A percentile compares a stretch with the other conserved stretches of the same genome.
Evolutionary conservation across 371 early-diverging fungal species (phyloP).

Genomic region (Mortierella sp.): DNA sequence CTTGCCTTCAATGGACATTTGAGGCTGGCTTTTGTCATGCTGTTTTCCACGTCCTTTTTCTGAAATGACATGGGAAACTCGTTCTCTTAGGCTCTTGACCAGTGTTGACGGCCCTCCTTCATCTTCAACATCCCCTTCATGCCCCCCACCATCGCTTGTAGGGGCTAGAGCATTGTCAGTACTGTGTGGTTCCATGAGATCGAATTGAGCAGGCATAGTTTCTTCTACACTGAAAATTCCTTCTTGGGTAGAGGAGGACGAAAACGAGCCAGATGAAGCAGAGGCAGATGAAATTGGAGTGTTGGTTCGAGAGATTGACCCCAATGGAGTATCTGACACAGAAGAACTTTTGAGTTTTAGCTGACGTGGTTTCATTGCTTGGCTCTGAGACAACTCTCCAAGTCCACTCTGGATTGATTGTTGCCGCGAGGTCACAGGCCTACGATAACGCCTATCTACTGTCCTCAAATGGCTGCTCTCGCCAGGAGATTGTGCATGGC

Average conservation of each 20-base stretch:
- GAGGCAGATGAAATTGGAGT: too few species aligned
- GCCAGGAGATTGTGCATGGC: not conserved
- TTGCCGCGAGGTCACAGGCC: not conserved
- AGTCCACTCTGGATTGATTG: slow-evolving; percentile 8
- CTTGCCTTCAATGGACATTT: not conserved
- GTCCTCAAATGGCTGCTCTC: slow-evolving; percentile 4
- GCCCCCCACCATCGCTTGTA: slow-evolving; percentile 34
- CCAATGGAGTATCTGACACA: too few species aligned
- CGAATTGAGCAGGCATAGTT: not conserved
- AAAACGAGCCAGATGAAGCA: not conserved
- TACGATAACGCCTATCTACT: not conserved
- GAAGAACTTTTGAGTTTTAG: not conserved
- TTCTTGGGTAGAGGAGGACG: not conserved
- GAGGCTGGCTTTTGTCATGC: slow-evolving; percentile 39
- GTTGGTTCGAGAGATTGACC: not conserved
- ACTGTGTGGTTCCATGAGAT: slow-evolving; percentile 20
- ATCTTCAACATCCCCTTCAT: slow-evolving; percentile 43
- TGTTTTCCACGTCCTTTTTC: slow-evolving; percentile 74
- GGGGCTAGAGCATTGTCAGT: slow-evolving; percentile 18
- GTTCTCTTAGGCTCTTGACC: slow-evolving; percentile 11
- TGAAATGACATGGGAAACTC: slow-evolving; percentile 55
- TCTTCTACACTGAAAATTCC: not conserved
- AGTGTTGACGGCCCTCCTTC: slow-evolving; percentile 33
- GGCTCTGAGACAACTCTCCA: slow-evolving; percentile 7
- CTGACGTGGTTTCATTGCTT: not conserved